phyloP scores from a whole-genome alignment of 305 asterid genomes.

The Vinca major region DNA sequence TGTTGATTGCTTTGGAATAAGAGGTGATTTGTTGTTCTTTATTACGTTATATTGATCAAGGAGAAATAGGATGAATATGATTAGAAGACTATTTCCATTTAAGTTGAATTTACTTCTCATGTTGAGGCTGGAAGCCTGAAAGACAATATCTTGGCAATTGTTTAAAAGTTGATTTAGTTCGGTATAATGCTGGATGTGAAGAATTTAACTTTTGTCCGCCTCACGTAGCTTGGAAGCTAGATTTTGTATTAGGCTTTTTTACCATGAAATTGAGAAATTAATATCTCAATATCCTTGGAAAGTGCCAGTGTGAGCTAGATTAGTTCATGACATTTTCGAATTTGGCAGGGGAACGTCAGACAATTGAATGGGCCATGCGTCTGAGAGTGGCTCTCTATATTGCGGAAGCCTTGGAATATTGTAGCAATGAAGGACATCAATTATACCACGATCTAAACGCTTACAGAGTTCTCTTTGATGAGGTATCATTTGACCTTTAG shows the following conservation, averaged over 20 bases:
- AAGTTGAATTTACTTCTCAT: background rate
- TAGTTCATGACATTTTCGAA: background rate
- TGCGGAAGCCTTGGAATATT: slow-evolving; percentile 66
- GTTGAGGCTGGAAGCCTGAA: background rate
- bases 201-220: background rate
- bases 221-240: background rate
- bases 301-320: background rate
- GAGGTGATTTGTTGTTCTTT: background rate
- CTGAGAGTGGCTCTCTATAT: slow-evolving; percentile 55
- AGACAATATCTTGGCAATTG: background rate
- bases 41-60: background rate
- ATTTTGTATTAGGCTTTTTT: too few species aligned
- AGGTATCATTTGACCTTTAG: slow-evolving; percentile 4
- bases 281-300: too few species aligned
- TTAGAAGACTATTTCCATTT: background rate
- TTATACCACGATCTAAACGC: slow-evolving; percentile 50
- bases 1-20: background rate
- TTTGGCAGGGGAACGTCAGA: slow-evolving; percentile 57
- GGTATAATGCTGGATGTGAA: background rate
- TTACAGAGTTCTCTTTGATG: slow-evolving; percentile 48
- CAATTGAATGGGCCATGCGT: slow-evolving; percentile 80
- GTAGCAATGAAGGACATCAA: slow-evolving; percentile 49
- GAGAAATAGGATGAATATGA: background rate
- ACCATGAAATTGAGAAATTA: too few species aligned
- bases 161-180: background rate